Evolutionary conservation across 441 rosid genomes (phyloP), one percentile per base, ranked within the genome.

Genomic region (Corymbia citriodora): DNA sequence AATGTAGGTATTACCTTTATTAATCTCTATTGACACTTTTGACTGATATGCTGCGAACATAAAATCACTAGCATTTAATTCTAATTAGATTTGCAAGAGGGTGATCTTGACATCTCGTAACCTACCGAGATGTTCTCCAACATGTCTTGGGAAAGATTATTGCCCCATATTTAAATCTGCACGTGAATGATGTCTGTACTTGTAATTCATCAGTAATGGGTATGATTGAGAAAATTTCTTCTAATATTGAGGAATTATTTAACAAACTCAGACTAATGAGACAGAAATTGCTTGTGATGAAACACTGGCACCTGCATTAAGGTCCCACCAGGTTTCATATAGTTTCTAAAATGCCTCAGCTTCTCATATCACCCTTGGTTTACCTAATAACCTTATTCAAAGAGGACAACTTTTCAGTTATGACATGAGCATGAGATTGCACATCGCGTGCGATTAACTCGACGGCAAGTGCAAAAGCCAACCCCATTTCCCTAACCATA

Each of bases 161-260:
- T 2, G 49, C 82, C 82, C 82, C 7, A 21, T 19, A 10, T 36
- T 8, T 72, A 2, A 19, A 36, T 40, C 27, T 6, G 15, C 82
- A 36, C 6, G 27, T 6, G 15, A 72, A 72, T 72, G 15, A 40
- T 36, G 27, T 68, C 23, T 5, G 6, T 19, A 12, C 40, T 36
- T 72, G 49, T 72, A 36, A 36, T 36, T 72, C 82, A 19, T 8
- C 15, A 5, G 82, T 36, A 8, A 1, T 0, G 5, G 49, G 48
- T 27, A 36, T 10, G 48, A 27, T 12, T 27, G 82, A 36, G 27
- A 72, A 72, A 36, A 36, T 72, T 36, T 72, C 49, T 0, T 2
- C 2, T 3, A 0, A 0, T 10, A 72, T 19, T 40, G 65, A 59
- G n/a, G 65, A 59, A 3, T 12, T 0, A 19, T 18, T 19, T 45